Evolutionary conservation across 768 basidiomycete species (phyloP).

Genomic region (Piloderma croceum): DNA sequence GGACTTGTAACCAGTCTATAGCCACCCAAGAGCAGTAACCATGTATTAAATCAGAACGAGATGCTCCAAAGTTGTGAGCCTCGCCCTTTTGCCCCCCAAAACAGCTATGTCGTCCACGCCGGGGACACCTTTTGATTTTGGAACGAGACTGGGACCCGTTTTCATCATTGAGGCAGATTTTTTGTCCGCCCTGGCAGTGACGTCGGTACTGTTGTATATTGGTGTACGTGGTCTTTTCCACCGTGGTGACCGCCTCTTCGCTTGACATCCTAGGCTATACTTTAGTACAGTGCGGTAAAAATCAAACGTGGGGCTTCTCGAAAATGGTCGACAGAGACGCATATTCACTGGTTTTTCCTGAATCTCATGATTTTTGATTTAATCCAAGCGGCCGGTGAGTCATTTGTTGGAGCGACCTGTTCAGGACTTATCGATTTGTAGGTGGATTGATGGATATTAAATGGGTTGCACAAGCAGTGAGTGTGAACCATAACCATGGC

Average conservation of each 20-base stretch:
- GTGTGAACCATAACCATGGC: too few species aligned
- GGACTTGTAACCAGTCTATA: too few species aligned
- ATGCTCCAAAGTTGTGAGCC: too few species aligned
- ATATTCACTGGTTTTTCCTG: conserved; percentile 30
- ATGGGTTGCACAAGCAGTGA: too few species aligned
- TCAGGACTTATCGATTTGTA: neutral
- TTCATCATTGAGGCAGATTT: conserved; percentile 26
- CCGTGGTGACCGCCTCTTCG: too few species aligned
- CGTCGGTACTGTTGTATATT: conserved; percentile 24
- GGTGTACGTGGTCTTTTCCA: conserved; percentile 14
- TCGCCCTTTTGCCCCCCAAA: too few species aligned
- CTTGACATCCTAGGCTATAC: neutral
- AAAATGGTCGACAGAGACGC: conserved; percentile 27
- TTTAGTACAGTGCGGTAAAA: conserved; percentile 23
- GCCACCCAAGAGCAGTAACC: too few species aligned
- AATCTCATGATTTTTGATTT: conserved; percentile 27
- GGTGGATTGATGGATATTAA: too few species aligned
- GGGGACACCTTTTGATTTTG: conserved; percentile 13
- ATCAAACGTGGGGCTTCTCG: conserved; percentile 20
- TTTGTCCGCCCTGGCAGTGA: conserved; percentile 25
- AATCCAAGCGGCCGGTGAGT: conserved; percentile 29
- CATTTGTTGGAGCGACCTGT: neutral
- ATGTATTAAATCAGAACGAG: too few species aligned
- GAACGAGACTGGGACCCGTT: conserved; percentile 23
- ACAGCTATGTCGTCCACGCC: neutral